phyloP scores from a whole-genome alignment of 345 rosid genomes.

The Salix koriyanagi region DNA sequence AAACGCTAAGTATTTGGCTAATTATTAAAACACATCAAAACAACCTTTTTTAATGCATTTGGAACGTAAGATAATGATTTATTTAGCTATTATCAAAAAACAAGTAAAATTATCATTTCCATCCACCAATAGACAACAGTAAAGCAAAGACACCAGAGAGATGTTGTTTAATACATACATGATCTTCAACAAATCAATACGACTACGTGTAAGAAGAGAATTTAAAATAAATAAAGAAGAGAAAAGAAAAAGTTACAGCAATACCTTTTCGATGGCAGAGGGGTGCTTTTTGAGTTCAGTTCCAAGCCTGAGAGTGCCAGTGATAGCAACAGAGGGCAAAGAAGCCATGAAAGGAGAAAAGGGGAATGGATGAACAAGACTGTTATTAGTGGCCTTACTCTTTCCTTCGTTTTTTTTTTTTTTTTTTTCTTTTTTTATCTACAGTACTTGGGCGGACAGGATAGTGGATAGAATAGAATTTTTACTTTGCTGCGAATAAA shows the following conservation, averaged over 20 bases:
- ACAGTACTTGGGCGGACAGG: neutral
- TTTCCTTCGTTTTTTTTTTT: too few relatives aligned
- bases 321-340: conserved; percentile 33
- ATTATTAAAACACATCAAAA: neutral
- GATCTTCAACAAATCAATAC: neutral
- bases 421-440: neutral
- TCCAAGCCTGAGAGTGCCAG: conserved; percentile 28
- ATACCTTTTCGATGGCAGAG: conserved; percentile 32
- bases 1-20: neutral
- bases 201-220: neutral
- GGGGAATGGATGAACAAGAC: neutral
- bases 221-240: too few relatives aligned
- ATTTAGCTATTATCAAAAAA: neutral
- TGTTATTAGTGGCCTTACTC: neutral
- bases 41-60: neutral
- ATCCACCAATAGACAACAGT: neutral
- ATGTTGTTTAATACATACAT: neutral
- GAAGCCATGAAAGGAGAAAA: conserved; percentile 37
- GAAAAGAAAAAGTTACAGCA: neutral
- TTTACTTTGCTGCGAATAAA: neutral
- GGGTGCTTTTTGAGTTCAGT: conserved; percentile 25
- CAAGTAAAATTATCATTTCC: neutral
- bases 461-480: neutral
- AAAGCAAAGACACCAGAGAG: neutral
- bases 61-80: neutral